These are phyloP conservation scores for Lasiodiplodia hormozganensis DNA, from an alignment of 2,329 filamentous ascomycete species.

Conservation along the genomic window DNA sequence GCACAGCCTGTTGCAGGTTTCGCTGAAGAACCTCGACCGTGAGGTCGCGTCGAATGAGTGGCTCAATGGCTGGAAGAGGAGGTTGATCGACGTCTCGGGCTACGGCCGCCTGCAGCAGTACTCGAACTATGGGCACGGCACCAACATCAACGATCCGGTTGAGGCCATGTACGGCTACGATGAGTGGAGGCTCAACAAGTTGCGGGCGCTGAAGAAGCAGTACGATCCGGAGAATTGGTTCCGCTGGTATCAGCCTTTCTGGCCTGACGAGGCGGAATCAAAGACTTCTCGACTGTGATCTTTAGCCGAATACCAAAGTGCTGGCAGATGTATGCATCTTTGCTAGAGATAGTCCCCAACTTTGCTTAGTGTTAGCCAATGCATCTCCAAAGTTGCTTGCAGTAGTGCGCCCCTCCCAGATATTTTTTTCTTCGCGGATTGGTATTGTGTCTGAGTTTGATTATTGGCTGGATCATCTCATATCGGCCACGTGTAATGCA, in stretches of 20 bases:
- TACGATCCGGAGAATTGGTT: slow-evolving; percentile 44
- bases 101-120: slow-evolving; percentile 34
- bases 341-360: no score
- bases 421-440: no score
- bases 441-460: no score
- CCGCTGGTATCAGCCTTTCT: slow-evolving; percentile 35
- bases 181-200: slow-evolving; percentile 39
- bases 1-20: not conserved
- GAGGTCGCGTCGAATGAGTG: not conserved
- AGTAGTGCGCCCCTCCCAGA: no score
- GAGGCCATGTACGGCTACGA: slow-evolving; percentile 44
- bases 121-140: slow-evolving; percentile 39
- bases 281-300: not conserved
- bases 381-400: no score
- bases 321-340: no score
- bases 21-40: not conserved
- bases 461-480: no score
- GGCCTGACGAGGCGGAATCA: not conserved
- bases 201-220: slow-evolving; percentile 41
- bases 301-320: not conserved
- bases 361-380: no score
- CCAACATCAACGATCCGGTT: slow-evolving; percentile 38
- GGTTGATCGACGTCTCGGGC: not conserved
- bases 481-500: no score
- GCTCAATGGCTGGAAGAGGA: not conserved